phyloP scores from a whole-genome alignment of 768 basidiomycete species.

The Rhizopogon roseolus region DNA sequence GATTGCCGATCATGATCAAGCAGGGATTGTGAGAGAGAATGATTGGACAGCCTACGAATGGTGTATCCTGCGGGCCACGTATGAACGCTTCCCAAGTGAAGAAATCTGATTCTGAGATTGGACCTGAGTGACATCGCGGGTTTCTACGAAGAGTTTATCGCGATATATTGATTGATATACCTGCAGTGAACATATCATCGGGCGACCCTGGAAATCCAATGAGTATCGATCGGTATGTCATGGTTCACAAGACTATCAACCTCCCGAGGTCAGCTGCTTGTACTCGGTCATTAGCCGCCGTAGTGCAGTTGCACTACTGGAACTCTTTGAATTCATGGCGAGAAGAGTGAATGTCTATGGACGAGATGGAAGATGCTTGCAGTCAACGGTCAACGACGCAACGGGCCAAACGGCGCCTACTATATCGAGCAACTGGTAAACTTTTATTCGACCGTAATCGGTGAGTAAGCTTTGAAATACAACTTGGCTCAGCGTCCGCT shows the following conservation, averaged over 20 bases:
- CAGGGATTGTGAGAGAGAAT: neutral
- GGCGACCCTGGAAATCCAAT: constrained; percentile 54
- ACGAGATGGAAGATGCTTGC: neutral
- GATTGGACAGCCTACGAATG: constrained; percentile 60
- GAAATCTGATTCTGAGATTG: constrained; percentile 88
- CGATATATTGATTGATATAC: constrained; percentile 23
- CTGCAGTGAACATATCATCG: constrained; percentile 96
- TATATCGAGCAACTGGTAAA: neutral
- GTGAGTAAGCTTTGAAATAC: too few species aligned
- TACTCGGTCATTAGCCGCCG: constrained; percentile 92
- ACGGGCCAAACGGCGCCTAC: neutral
- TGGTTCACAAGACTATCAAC: constrained; percentile 28
- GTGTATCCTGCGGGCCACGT: constrained; percentile 90
- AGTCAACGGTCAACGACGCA: neutral
- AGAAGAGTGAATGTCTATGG: neutral
- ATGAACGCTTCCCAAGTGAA: constrained; percentile 97
- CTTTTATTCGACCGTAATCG: neutral
- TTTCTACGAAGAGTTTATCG: neutral
- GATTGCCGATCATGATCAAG: neutral
- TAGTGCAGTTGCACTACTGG: constrained; percentile 65
- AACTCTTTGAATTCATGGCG: constrained; percentile 49
- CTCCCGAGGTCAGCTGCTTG: constrained; percentile 78
- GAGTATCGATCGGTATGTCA: neutral
- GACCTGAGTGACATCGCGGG: constrained; percentile 44
- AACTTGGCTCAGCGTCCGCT: too few species aligned